Evolutionary conservation across 176 grass and related monocot genomes (phyloP), one percentile per base, ranked within the genome.

Genomic region (Carex parvula): DNA sequence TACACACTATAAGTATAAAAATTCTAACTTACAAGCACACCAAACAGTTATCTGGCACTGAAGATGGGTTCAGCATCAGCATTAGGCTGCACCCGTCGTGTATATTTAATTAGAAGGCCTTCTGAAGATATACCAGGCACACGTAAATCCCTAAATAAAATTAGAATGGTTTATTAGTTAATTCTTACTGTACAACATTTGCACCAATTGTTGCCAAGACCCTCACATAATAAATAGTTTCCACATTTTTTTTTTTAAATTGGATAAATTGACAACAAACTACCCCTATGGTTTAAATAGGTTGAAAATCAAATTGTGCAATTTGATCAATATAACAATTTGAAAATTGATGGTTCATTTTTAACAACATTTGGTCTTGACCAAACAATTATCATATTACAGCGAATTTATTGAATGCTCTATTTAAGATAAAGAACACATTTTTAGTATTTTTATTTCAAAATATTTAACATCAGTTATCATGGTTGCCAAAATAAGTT

Each of bases 71-170:
- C 95, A 1, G 69, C 82, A 8, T 95, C 91, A 61, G 95, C 89
- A 6, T 53, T 93, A 76, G 92, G 90, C 20, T 98, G 95, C 3
- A 85, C 91, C 87, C 86, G 85, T 90, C 95, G 88, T 13, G 95
- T 91, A 50, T 95, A 93, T 86, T 98, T 98, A 46, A 98, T 95
- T n/a, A 98, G 92, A 87, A 98, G 81, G 60, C 95, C 92, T 95
- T 98, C 95, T 11, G 84, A 93, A 61, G 95, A 98, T 1, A 87
- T 21, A 61, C 89, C 92, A 22, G 95, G 92, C n/a, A 91, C 64
- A 0, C 85, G 64, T 85, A 95, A 81, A 64, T 95, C 89, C 88
- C 95, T 98, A 71, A 18, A 81, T 42, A 8, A 79, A 79, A 54
- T 7, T 41, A 32, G 0, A 72, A 44, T 46, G 15, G 10, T 2